A percentile compares a stretch with the other conserved stretches of the same genome.
Conservation (phyloP, 176 grass and related monocot genomes). For the Avena eriantha region DNA sequence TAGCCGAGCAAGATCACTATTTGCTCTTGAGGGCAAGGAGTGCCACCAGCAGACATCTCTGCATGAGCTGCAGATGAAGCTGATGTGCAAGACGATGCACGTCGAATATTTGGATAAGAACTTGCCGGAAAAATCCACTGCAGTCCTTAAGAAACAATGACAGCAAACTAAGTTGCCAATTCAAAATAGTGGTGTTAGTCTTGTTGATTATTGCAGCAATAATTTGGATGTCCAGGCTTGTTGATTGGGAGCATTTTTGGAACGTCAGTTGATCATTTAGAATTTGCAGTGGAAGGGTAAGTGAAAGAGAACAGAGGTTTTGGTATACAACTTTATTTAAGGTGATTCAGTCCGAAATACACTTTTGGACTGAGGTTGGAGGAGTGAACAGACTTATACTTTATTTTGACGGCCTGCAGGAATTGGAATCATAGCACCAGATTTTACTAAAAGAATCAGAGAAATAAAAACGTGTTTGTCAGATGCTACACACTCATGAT, state of each 20-base stretch:
- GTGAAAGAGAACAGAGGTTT: constrained; percentile 78
- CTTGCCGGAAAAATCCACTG: background rate
- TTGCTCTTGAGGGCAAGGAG: constrained; percentile 32
- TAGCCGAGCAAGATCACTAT: too few species aligned
- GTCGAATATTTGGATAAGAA: constrained; percentile 59
- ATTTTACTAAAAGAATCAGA: constrained; percentile 62
- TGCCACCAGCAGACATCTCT: constrained; percentile 62
- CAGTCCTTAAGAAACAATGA: background rate
- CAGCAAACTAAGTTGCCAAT: background rate
- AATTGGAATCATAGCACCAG: constrained; percentile 63
- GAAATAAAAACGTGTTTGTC: constrained; percentile 51
- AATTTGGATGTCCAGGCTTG: constrained; percentile 1
- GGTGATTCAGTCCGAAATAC: constrained; percentile 24
- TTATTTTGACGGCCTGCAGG: constrained; percentile 40
- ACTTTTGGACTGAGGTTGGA: background rate
- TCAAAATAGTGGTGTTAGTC: background rate
- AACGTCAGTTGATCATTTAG: constrained; percentile 43
- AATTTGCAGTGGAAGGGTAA: constrained; percentile 86
- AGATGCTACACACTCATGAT: too few species aligned
- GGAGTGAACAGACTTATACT: background rate
- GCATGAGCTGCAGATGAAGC: constrained; percentile 72
- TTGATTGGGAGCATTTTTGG: background rate
- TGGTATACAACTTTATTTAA: constrained; percentile 65
- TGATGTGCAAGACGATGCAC: constrained; percentile 94
- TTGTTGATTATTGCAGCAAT: constrained; percentile 16